Conservation (phyloP, 768 basidiomycete species). For the Tylopilus intermedius region DNA sequence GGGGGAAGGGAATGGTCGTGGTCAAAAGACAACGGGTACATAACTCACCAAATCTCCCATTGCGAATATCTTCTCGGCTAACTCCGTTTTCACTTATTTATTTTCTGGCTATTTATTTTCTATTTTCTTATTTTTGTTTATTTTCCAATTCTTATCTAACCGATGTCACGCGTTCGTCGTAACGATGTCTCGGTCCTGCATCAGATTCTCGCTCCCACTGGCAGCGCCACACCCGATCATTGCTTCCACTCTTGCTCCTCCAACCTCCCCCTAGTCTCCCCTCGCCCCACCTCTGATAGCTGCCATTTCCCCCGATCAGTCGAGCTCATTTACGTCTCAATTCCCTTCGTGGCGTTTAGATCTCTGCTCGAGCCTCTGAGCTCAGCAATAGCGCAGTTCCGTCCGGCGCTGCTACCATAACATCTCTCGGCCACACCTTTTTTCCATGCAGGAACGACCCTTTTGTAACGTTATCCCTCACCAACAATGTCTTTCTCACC, state of each 20-base stretch:
- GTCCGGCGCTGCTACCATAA: too few species aligned
- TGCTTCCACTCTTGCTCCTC: neutral
- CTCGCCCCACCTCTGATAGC: neutral
- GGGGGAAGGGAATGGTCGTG: constrained; percentile 20
- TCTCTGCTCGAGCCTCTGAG: too few species aligned
- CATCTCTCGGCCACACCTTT: too few species aligned
- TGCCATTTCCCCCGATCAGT: constrained; percentile 9
- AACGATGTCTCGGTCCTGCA: constrained; percentile 9
- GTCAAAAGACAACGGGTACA: constrained; percentile 30
- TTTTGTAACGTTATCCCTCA: neutral
- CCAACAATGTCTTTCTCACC: constrained; percentile 12
- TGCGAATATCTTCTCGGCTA: constrained; percentile 26
- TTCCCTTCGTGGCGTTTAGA: too few species aligned
- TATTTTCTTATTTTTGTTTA: constrained; percentile 8
- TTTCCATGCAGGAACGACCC: too few species aligned
- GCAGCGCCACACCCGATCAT: constrained; percentile 19
- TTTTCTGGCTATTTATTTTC: neutral
- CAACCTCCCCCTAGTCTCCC: neutral
- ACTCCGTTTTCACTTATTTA: constrained; percentile 19
- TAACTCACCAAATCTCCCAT: constrained; percentile 19
- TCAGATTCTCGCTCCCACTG: constrained; percentile 7
- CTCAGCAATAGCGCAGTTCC: too few species aligned
- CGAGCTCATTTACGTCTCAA: neutral
- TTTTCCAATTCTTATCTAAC: constrained; percentile 23
- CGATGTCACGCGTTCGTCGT: constrained; percentile 18